Base-by-base conservation (phyloP, 2,329 filamentous ascomycete genomes). In the Paecilomyces niveus region DNA sequence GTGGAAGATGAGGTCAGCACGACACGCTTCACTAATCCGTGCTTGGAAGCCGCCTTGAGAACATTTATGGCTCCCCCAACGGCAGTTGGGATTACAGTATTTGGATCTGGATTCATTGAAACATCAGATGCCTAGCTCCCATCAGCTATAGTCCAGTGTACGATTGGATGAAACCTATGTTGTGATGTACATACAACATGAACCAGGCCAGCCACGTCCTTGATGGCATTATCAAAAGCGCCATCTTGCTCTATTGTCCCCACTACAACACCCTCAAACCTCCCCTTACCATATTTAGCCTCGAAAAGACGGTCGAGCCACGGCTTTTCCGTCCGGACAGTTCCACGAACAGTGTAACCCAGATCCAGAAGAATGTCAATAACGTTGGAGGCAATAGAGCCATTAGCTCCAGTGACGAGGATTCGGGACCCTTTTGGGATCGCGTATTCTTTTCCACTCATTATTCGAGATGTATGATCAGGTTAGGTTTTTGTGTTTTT, bases 321-420 rank as follows among this genome's bases (percentile, higher is more conserved):
- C 0, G 69, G 64, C 6, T 70, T 69, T 24, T 71, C 67, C 0
- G 65, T 53, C 3, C 80, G 74, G 3, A 76, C 72, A 1, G 79
- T 80, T n/a, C 78, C 78, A 21, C 78, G 74, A 5, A 82, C 78
- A 7, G 63, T 62, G 62, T 74, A 80, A 13, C 78, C 78, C 3
- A 68, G 65, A 1, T 70, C 57, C 18, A 81, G 69, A 10, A 81
- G 67, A 13, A 74, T 65, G n/a, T 76, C 64, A 32, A 70, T 66
- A 3, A 79, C 66, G 51, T 81, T 76, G 6, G 73, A 73, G 26
- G 68, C 78, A 24, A 82, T 70, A 62, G 75, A 80, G 33, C 79
- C 78, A 54, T 74, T 81, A 1, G 70, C 74, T 6, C 79, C 79
- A 0, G 78, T 81, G 13, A 82, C 73, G 3, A 82, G 72, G 29